Evolutionary conservation across 176 grass and related monocot species (phyloP).

Genomic region (Alopecurus myosuroides): DNA sequence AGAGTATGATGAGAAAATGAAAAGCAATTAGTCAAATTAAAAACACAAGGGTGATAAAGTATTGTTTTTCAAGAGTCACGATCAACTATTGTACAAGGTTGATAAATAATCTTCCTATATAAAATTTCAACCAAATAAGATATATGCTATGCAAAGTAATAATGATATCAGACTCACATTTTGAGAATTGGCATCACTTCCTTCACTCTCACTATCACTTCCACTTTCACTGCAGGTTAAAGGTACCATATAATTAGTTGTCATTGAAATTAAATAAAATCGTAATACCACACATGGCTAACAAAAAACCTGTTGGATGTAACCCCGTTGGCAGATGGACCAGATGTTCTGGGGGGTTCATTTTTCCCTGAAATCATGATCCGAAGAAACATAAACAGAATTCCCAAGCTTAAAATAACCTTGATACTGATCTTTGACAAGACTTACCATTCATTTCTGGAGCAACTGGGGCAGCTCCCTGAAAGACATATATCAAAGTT

Average conservation of each 20-base stretch:
- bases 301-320: conserved; percentile 66
- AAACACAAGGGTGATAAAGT: background rate
- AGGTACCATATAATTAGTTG: conserved; percentile 25
- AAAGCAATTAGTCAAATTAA: background rate
- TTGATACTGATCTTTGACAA: conserved; percentile 45
- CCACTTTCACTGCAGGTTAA: conserved; percentile 70
- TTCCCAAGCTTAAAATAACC: conserved; percentile 31
- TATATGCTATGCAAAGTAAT: background rate
- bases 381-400: conserved; percentile 39
- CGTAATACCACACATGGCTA: background rate
- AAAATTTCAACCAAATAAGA: background rate
- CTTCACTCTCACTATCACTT: conserved; percentile 90
- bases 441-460: conserved; percentile 63
- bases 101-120: background rate
- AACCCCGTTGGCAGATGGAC: conserved; percentile 66
- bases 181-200: conserved; percentile 82
- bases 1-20: background rate
- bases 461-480: conserved; percentile 48
- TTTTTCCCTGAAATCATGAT: conserved; percentile 74
- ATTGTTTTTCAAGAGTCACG: background rate
- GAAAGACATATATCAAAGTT: conserved; percentile 23
- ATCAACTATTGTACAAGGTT: background rate
- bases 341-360: conserved; percentile 57
- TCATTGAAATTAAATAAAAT: background rate
- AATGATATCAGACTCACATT: conserved; percentile 59